Evolutionary conservation across 1,284 basidiomycete genomes (phyloP).

Genomic region (Heterobasidion irregulare): DNA sequence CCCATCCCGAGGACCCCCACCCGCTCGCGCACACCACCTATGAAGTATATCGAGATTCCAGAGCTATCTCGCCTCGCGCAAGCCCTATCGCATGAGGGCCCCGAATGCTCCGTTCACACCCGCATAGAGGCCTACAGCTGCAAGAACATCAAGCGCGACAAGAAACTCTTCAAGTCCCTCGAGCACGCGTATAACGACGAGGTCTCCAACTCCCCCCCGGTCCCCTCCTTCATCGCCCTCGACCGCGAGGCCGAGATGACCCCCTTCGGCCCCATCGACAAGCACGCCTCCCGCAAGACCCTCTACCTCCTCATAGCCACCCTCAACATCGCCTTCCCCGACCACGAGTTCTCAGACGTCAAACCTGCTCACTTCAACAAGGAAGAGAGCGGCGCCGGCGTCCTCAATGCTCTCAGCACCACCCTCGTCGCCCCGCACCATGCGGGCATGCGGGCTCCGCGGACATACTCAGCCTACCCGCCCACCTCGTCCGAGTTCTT

Average conservation of each 20-base stretch:
- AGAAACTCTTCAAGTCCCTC: constrained; percentile 90
- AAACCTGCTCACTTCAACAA: constrained; percentile 87
- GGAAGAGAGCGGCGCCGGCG: constrained; percentile 69
- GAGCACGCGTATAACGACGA: constrained; percentile 82
- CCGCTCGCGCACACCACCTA: constrained; percentile 21
- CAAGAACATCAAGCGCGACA: constrained; percentile 96
- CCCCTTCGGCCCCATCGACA: constrained; percentile 71
- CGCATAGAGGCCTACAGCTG: constrained; percentile 96
- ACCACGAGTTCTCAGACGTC: constrained; percentile 95
- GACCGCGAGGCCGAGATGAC: constrained; percentile 66
- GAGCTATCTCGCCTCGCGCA: constrained; percentile 73
- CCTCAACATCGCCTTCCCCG: constrained; percentile 95
- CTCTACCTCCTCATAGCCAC: constrained; percentile 93
- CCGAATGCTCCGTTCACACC: constrained; percentile 87
- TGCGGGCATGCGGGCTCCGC: constrained; percentile 55
- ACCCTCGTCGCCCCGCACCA: constrained; percentile 66
- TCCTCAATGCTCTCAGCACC: constrained; percentile 75
- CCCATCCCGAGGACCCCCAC: background rate
- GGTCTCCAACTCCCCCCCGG: constrained; percentile 58
- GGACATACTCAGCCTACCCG: constrained; percentile 76
- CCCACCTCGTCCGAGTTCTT: constrained; percentile 67
- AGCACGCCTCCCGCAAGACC: constrained; percentile 76
- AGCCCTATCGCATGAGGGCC: constrained; percentile 78
- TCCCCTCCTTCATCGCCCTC: constrained; percentile 60
- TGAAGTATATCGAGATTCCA: constrained; percentile 91